Evolutionary conservation across 768 basidiomycete genomes (phyloP).

Genomic region (Suillus tomentosus): DNA sequence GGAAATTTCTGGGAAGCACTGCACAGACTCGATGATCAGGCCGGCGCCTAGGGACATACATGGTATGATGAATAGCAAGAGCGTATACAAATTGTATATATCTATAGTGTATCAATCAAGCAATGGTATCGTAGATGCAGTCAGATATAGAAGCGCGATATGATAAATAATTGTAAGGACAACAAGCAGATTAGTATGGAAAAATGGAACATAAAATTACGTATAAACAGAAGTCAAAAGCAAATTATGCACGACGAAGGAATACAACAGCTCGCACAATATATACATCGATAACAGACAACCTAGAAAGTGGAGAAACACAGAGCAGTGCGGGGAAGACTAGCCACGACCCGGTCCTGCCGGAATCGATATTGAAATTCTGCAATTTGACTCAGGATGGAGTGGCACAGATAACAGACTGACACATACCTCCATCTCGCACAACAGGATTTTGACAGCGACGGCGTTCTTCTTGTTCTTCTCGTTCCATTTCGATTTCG

Average conservation of each 20-base stretch:
- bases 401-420: conserved; percentile 3
- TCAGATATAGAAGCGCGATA: conserved; percentile 9
- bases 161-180: conserved; percentile 16
- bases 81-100: conserved; percentile 10
- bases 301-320: conserved; percentile 61
- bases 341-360: conserved; percentile 47
- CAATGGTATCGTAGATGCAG: conserved; percentile 13
- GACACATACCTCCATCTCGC: conserved; percentile 49
- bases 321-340: conserved; percentile 47
- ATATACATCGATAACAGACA: conserved; percentile 14
- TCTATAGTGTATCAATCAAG: conserved; percentile 10
- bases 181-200: conserved; percentile 15
- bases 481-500: conserved; percentile 69
- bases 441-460: conserved; percentile 65
- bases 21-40: neutral
- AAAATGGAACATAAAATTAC: conserved; percentile 11
- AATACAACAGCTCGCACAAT: conserved; percentile 9
- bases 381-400: conserved; percentile 20
- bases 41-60: neutral
- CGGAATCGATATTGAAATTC: conserved; percentile 71
- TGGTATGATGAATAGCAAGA: neutral
- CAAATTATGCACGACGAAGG: conserved; percentile 15
- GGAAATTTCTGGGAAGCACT: neutral
- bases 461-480: conserved; percentile 54
- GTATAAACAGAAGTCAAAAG: conserved; percentile 13